Base-by-base conservation (phyloP, 345 rosid genomes). In the Syzygium aqueum region DNA sequence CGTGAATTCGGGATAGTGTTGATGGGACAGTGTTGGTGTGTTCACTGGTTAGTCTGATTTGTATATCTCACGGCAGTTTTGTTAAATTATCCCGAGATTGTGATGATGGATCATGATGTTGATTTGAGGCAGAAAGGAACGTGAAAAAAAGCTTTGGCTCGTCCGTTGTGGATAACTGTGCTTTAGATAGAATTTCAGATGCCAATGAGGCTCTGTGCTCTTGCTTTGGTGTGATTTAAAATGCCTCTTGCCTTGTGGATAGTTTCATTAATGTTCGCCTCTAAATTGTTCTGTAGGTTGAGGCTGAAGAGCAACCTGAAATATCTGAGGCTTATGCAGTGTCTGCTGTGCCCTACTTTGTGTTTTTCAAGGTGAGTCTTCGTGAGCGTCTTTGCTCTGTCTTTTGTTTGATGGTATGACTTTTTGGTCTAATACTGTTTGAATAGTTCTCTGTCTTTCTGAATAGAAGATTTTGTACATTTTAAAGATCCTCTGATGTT, bases 271-370 rank as follows among this genome's bases (percentile, higher is more conserved):
- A 12, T 30, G 86, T n/a, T 52, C 25, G 37, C n/a, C 11, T 37
- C 25, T 88, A 73, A 9, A 50, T 61, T 59, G 40, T 84, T n/a
- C 83, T 89, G 87, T 88, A 98, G 99, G 96, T 98, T 46, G 99
- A 96, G 91, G 99, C 99, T 50, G 99, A 98, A 90, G 98, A 98
- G 85, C 97, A 95, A 73, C 98, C 99, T 52, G 96, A 95, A 91
- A 92, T 98, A 84, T 98, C 98, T 2, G 98, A 95, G 91, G 93
- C 94, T 56, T 94, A 92, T 88, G 89, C 99, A 25, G 98, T 98
- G 85, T 91, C 98, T 88, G 97, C 99, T 83, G 96, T 96, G 77
- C 99, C 99, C 13, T 98, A 53, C 85, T 95, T 96, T 87, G 97
- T 93, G 86, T 96, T 98, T 92, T 89, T 98, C 86, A 96, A 98